Evolutionary conservation across 352 stramenopile species (phyloP).

Genomic region (Globisporangium solare): DNA sequence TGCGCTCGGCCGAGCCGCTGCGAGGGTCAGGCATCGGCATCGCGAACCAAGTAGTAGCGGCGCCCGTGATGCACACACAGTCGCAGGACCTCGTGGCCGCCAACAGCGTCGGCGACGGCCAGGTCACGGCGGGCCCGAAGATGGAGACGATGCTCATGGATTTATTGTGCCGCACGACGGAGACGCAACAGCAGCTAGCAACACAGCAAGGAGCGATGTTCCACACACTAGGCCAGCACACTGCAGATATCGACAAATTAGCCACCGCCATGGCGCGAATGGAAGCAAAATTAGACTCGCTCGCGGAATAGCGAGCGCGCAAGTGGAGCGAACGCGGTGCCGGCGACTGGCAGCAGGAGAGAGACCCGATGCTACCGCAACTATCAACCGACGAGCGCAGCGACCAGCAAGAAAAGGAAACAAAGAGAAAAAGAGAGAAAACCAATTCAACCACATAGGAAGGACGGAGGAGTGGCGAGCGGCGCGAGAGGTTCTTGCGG

Average conservation of each 20-base stretch:
- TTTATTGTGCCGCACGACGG: constrained; percentile 81
- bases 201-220: constrained; percentile 89
- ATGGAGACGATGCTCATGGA: constrained; percentile 91
- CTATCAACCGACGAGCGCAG: no score
- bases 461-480: constrained; percentile 1
- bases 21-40: constrained; percentile 70
- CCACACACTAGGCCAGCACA: constrained; percentile 88
- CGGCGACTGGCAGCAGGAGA: no score
- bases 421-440: no score
- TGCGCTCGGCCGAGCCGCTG: constrained; percentile 27
- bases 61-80: constrained; percentile 30
- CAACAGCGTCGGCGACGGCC: constrained; percentile 69
- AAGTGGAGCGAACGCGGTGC: no score
- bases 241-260: constrained; percentile 85
- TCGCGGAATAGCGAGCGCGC: constrained; percentile 50
- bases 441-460: neutral
- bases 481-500: neutral
- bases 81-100: constrained; percentile 81
- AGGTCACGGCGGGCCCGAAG: constrained; percentile 81
- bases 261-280: constrained; percentile 83
- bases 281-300: constrained; percentile 86
- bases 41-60: constrained; percentile 72
- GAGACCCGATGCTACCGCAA: no score
- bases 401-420: no score
- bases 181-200: constrained; percentile 88